Conservation (phyloP, 129 eudicot species). For the Escallonia herrerae region DNA sequence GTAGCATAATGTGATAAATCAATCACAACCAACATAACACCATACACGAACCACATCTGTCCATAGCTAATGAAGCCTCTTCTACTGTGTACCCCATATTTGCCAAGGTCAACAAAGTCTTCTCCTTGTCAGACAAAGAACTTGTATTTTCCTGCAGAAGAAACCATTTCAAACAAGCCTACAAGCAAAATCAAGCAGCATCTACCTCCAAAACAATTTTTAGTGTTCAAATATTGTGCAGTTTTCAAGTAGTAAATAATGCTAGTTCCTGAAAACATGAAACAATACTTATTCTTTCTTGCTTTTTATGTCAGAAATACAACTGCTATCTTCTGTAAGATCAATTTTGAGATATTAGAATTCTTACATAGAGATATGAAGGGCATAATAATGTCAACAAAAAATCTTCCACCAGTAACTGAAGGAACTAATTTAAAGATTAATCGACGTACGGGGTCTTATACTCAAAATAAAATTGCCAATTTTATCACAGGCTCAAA, state of each 20-base stretch:
- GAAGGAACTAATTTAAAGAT: background rate
- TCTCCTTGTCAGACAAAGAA: constrained; percentile 39
- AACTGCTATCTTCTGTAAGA: no score
- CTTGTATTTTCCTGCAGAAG: constrained; percentile 37
- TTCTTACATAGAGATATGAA: background rate
- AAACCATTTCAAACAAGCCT: constrained; percentile 4
- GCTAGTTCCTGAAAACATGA: no score
- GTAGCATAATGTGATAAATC: background rate
- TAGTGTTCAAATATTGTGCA: background rate
- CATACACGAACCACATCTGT: constrained; percentile 71
- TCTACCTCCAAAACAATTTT: background rate
- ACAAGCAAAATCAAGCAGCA: background rate
- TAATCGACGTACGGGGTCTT: no score
- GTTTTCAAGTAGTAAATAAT: no score
- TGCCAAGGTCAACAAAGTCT: constrained; percentile 32
- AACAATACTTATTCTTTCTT: no score
- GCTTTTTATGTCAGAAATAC: no score
- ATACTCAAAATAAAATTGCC: no score
- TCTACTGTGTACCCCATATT: constrained; percentile 65
- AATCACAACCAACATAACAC: background rate
- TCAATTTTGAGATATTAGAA: no score
- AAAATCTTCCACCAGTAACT: background rate
- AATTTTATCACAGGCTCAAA: no score
- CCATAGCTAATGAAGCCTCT: constrained; percentile 70
- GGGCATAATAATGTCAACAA: background rate